These are phyloP conservation scores for Claviceps sp. DNA, from an alignment of 2,329 filamentous ascomycete species.

Conservation along the genomic window DNA sequence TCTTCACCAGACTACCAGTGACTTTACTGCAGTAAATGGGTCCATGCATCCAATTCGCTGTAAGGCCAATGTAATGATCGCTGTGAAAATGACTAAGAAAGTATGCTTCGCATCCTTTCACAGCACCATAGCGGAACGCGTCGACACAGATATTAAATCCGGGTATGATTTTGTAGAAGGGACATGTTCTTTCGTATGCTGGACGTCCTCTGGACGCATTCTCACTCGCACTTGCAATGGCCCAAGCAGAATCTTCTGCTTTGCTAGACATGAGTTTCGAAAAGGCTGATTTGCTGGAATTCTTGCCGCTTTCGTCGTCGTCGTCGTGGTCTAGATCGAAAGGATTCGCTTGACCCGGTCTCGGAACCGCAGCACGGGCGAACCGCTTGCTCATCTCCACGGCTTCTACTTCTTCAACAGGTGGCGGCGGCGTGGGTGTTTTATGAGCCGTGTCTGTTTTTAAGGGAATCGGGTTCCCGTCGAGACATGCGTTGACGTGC, in stretches of 20 bases:
- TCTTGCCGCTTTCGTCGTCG: conserved; percentile 13
- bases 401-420: conserved; percentile 19
- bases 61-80: conserved; percentile 90
- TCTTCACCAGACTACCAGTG: conserved; percentile 77
- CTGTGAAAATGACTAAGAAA: conserved; percentile 97
- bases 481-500: conserved; percentile 88
- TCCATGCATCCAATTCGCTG: conserved; percentile 77
- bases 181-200: conserved; percentile 79
- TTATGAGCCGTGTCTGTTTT: conserved; percentile 21
- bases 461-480: conserved; percentile 58
- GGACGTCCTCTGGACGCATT: conserved; percentile 68
- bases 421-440: conserved; percentile 3
- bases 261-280: conserved; percentile 86
- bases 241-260: conserved; percentile 84
- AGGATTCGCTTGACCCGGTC: conserved; percentile 70
- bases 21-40: conserved; percentile 94
- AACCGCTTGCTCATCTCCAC: conserved; percentile 42
- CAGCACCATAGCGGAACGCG: conserved; percentile 87
- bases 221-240: conserved; percentile 69
- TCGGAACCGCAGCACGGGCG: conserved; percentile 54
- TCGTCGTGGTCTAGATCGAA: conserved; percentile 39
- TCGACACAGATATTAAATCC: conserved; percentile 89
- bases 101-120: conserved; percentile 84
- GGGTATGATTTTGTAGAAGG: conserved; percentile 97
- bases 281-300: conserved; percentile 56